Conservation (phyloP, 257 asterid genomes). For the Solanum clarkiae region DNA sequence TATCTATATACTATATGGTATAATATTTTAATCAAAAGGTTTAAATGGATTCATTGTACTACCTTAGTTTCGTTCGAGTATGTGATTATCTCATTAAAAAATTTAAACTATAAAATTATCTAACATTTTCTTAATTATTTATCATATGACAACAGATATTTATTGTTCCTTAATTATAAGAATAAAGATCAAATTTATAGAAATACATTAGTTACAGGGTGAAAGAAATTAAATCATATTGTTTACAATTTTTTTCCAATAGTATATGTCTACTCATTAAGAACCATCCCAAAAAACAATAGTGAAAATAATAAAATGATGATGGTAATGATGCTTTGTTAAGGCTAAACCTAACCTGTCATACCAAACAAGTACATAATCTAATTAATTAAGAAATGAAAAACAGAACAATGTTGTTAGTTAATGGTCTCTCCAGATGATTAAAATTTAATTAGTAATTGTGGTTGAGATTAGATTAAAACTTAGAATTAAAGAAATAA, state of each 20-base stretch:
- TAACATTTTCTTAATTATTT: too few relatives aligned
- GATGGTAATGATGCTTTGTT: background rate
- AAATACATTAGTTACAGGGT: background rate
- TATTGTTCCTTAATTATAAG: background rate
- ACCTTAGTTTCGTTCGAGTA: too few relatives aligned
- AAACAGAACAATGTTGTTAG: background rate
- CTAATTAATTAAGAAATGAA: background rate
- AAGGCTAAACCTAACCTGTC: background rate
- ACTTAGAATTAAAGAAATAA: background rate
- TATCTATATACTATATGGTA: too few relatives aligned
- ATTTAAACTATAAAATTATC: too few relatives aligned
- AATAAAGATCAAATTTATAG: background rate
- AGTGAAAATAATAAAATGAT: background rate
- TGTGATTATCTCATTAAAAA: too few relatives aligned
- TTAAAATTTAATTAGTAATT: background rate
- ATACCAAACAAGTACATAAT: background rate
- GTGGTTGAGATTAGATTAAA: background rate
- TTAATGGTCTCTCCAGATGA: background rate
- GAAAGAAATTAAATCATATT: background rate
- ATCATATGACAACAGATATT: background rate
- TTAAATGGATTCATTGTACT: too few relatives aligned
- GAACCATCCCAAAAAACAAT: background rate
- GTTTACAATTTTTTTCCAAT: background rate
- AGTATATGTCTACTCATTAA: background rate
- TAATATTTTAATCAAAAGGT: too few relatives aligned